Conservation (phyloP, 2,329 filamentous ascomycete species). For the Venturia carpophila region DNA sequence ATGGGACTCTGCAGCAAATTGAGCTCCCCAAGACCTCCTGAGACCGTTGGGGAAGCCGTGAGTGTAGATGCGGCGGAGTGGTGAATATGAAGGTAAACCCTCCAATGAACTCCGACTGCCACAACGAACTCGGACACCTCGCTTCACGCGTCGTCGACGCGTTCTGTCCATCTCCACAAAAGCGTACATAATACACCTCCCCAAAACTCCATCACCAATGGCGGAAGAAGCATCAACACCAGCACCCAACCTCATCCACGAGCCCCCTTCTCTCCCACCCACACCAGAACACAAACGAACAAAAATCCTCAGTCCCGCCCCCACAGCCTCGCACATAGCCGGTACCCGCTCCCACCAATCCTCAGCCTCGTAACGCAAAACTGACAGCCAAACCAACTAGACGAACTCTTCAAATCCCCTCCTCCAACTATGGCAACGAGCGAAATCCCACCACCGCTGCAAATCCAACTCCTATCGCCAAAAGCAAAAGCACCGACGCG, state of each 20-base stretch:
- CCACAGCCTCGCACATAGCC: constrained; percentile 24
- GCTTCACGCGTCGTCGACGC: not conserved
- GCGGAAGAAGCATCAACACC: constrained; percentile 15
- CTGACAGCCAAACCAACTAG: constrained; percentile 1
- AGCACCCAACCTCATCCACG: constrained; percentile 20
- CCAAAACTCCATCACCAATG: constrained; percentile 8
- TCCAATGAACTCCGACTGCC: not conserved
- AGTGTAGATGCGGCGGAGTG: no score
- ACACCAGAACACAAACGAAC: constrained; percentile 75
- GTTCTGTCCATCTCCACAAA: no score
- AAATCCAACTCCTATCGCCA: constrained; percentile 80
- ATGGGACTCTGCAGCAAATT: no score
- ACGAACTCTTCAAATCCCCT: constrained; percentile 10
- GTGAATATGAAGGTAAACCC: not conserved
- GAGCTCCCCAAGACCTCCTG: no score
- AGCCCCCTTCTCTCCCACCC: constrained; percentile 26
- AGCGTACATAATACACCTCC: not conserved
- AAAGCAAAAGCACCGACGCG: constrained; percentile 78
- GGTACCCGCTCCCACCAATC: constrained; percentile 18
- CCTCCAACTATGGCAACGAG: constrained; percentile 6
- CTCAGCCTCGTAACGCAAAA: not conserved
- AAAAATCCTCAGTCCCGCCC: constrained; percentile 50
- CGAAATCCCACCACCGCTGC: constrained; percentile 35
- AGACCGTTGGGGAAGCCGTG: no score
- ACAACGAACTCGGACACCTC: not conserved